Percentiles rank a stretch among this genome's conserved stretches.
These are phyloP conservation scores for Dicorynia guianensis DNA, from an alignment of 306 rosid genomes.

Conservation along the genomic window DNA sequence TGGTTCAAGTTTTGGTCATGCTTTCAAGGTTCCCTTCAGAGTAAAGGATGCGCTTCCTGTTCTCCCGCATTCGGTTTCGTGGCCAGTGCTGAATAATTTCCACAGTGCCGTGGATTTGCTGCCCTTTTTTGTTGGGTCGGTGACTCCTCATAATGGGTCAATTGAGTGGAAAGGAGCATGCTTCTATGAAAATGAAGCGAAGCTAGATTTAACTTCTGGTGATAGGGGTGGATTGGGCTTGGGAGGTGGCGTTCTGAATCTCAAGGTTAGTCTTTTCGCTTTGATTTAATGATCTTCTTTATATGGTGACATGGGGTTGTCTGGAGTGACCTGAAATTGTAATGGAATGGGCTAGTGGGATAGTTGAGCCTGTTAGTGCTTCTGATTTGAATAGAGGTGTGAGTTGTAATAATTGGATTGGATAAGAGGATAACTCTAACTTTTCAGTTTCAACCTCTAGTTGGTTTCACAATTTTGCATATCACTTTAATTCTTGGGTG, in stretches of 20 bases:
- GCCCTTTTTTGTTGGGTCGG: conserved; percentile 85
- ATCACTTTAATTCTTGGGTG: not conserved
- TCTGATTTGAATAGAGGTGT: not conserved
- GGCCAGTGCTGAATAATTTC: conserved; percentile 91
- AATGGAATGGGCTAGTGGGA: not conserved
- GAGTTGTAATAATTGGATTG: not conserved
- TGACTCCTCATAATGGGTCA: conserved; percentile 66
- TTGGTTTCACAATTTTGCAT: not conserved
- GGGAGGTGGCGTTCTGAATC: conserved; percentile 90
- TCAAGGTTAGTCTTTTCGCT: conserved; percentile 59
- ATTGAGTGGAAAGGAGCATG: conserved; percentile 89
- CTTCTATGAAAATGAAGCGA: conserved; percentile 76
- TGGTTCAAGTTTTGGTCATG: conserved; percentile 37
- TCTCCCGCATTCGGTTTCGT: conserved; percentile 79
- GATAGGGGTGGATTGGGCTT: conserved; percentile 47
- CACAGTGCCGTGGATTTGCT: conserved; percentile 94
- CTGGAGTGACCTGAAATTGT: not conserved
- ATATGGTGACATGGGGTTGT: not conserved
- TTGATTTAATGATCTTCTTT: not conserved
- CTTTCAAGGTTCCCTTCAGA: conserved; percentile 74
- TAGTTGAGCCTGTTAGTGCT: not conserved
- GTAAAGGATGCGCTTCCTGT: conserved; percentile 87
- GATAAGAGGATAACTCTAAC: not conserved
- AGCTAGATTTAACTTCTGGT: conserved; percentile 59
- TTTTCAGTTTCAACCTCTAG: not conserved